Conservation (phyloP, 371 early-diverging fungal species). For the Mortierella sp. region DNA sequence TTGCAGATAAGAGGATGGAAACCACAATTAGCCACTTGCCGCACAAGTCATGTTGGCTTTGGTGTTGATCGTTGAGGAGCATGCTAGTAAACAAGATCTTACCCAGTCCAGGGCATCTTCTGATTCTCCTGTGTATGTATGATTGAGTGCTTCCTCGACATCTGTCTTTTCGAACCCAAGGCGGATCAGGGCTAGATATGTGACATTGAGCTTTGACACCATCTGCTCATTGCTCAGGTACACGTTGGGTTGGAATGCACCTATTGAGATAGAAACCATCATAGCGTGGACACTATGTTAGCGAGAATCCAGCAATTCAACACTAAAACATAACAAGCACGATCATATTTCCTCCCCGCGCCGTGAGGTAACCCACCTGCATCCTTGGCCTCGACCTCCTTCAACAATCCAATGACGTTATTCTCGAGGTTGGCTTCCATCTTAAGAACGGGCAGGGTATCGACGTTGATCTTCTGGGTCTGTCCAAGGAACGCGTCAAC, state of each 20-base stretch:
- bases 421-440: slow-evolving; percentile 55
- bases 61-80: not conserved
- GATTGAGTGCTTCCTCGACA: slow-evolving; percentile 63
- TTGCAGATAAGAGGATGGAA: not conserved
- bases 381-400: slow-evolving; percentile 47
- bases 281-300: not conserved
- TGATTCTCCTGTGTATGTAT: slow-evolving; percentile 62
- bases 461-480: slow-evolving; percentile 52
- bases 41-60: not conserved
- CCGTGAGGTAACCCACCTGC: slow-evolving; percentile 22
- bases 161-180: slow-evolving; percentile 65
- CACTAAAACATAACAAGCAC: not conserved
- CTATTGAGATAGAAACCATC: slow-evolving; percentile 14
- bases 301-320: too few relatives aligned
- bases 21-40: not conserved
- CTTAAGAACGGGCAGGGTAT: slow-evolving; percentile 48
- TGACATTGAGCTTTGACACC: slow-evolving; percentile 65
- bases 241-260: slow-evolving; percentile 35
- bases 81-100: slow-evolving; percentile 12
- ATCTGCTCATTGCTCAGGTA: slow-evolving; percentile 57
- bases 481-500: slow-evolving; percentile 56
- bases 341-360: not conserved
- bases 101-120: slow-evolving; percentile 74
- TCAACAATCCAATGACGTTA: slow-evolving; percentile 44
- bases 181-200: slow-evolving; percentile 63